Percentiles rank a stretch among this genome's conserved stretches.
Evolutionary conservation across 2,329 filamentous ascomycete genomes (phyloP).

Genomic region (Akanthomyces lecanii): DNA sequence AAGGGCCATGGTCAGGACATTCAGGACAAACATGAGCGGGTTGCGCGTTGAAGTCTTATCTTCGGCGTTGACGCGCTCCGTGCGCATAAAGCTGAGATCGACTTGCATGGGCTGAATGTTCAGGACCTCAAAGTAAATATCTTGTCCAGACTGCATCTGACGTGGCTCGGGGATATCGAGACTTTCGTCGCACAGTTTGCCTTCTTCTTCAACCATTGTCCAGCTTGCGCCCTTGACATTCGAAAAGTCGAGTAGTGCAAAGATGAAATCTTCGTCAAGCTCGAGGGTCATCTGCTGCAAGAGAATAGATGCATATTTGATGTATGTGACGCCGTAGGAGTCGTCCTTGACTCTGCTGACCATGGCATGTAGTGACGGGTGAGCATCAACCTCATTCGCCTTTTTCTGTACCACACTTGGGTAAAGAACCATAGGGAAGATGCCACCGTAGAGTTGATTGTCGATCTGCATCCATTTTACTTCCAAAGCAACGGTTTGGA

Average conservation of each 20-base stretch:
- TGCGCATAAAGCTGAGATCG: conserved; percentile 93
- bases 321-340: conserved; percentile 94
- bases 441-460: conserved; percentile 95
- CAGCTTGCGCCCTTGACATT: conserved; percentile 89
- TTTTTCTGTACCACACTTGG: conserved; percentile 97
- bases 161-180: conserved; percentile 90
- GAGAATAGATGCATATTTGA: conserved; percentile 93
- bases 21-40: conserved; percentile 97
- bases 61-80: conserved; percentile 92
- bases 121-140: conserved; percentile 96
- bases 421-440: conserved; percentile 96
- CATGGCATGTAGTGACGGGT: conserved; percentile 89
- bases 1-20: conserved; percentile 98
- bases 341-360: conserved; percentile 96
- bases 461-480: conserved; percentile 99
- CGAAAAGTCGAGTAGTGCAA: conserved; percentile 89
- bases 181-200: conserved; percentile 81
- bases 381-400: conserved; percentile 90
- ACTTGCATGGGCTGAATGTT: conserved; percentile 98
- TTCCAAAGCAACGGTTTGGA: conserved; percentile 84
- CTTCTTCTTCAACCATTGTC: conserved; percentile 64
- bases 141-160: conserved; percentile 77
- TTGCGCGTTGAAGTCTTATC: conserved; percentile 88
- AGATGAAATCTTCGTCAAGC: conserved; percentile 96
- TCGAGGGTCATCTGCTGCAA: conserved; percentile 98